These are phyloP conservation scores for Loxodes magnus DNA, from an alignment of 73 alveolate genomes.

Conservation along the genomic window DNA sequence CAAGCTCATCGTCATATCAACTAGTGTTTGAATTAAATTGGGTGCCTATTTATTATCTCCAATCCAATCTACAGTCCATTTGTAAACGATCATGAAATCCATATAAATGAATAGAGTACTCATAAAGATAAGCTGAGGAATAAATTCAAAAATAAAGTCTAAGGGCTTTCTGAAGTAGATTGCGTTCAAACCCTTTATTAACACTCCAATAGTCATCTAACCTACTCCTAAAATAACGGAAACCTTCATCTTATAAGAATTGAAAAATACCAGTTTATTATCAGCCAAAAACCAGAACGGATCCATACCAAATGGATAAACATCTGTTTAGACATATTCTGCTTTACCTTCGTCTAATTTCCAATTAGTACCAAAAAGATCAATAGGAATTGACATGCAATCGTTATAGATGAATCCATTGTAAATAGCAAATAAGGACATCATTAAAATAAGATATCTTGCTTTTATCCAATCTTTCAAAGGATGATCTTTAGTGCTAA, in stretches of 20 bases:
- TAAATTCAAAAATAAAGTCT: constrained; percentile 79
- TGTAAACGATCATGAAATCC: constrained; percentile 75
- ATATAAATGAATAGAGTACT: constrained; percentile 82
- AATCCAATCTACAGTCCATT: constrained; percentile 83
- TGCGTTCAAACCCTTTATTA: constrained; percentile 81
- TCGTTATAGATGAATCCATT: constrained; percentile 95
- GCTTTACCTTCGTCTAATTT: constrained; percentile 25
- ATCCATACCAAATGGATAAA: constrained; percentile 91
- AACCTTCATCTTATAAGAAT: constrained; percentile 92
- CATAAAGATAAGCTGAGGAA: constrained; percentile 84
- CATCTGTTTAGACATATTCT: constrained; percentile 23
- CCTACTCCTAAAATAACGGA: constrained; percentile 91
- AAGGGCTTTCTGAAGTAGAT: constrained; percentile 60
- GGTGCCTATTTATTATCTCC: constrained; percentile 79
- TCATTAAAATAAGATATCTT: constrained; percentile 68
- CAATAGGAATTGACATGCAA: constrained; percentile 81
- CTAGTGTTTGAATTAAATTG: constrained; percentile 78
- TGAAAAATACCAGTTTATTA: constrained; percentile 81
- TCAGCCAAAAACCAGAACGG: constrained; percentile 86
- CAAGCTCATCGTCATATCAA: constrained; percentile 67
- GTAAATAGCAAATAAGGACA: constrained; percentile 90
- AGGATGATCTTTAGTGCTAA: constrained; percentile 29
- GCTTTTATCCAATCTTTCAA: constrained; percentile 39
- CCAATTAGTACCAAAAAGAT: constrained; percentile 75
- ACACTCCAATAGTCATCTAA: constrained; percentile 89